Conservation (phyloP, 345 rosid species). For the Anastatica hierochuntica region DNA sequence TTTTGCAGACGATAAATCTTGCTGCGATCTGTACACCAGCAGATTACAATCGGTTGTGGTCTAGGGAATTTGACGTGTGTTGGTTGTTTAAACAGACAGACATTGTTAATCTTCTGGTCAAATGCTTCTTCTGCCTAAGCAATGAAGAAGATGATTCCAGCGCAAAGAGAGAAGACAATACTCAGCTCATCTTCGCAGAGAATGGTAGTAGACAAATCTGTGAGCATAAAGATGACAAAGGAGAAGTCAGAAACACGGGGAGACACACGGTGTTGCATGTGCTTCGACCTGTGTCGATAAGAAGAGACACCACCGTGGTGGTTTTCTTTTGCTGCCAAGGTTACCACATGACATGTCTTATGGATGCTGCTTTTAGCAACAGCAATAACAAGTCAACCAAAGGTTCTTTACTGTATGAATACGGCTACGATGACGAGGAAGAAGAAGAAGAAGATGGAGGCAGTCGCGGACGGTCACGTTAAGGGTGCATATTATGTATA, state of each 20-base stretch:
- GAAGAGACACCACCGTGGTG: constrained; percentile 57
- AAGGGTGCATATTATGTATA: constrained; percentile 92
- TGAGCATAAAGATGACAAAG: constrained; percentile 42
- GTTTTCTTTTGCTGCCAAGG: constrained; percentile 95
- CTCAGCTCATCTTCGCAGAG: constrained; percentile 36
- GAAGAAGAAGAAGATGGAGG: constrained; percentile 21
- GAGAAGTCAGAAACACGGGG: constrained; percentile 84
- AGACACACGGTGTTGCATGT: constrained; percentile 87
- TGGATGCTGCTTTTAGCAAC: constrained; percentile 59
- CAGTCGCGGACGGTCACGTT: constrained; percentile 33
- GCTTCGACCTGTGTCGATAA: constrained; percentile 82
- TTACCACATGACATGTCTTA: constrained; percentile 73
- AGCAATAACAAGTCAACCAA: constrained; percentile 30
- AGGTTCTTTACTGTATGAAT: constrained; percentile 16
- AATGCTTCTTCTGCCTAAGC: constrained; percentile 70
- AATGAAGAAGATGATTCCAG: constrained; percentile 59
- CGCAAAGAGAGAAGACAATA: constrained; percentile 41
- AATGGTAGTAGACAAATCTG: constrained; percentile 29
- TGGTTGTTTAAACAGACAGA: constrained; percentile 57
- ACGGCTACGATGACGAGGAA: constrained; percentile 23
- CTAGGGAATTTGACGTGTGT: constrained; percentile 15
- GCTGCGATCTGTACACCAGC: constrained; percentile 99
- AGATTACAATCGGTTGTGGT: constrained; percentile 75
- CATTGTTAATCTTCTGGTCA: constrained; percentile 77
- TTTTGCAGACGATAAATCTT: constrained; percentile 71